These are phyloP conservation scores for Nothophoma quercina DNA, from an alignment of 2,329 filamentous ascomycete species.

Conservation along the genomic window DNA sequence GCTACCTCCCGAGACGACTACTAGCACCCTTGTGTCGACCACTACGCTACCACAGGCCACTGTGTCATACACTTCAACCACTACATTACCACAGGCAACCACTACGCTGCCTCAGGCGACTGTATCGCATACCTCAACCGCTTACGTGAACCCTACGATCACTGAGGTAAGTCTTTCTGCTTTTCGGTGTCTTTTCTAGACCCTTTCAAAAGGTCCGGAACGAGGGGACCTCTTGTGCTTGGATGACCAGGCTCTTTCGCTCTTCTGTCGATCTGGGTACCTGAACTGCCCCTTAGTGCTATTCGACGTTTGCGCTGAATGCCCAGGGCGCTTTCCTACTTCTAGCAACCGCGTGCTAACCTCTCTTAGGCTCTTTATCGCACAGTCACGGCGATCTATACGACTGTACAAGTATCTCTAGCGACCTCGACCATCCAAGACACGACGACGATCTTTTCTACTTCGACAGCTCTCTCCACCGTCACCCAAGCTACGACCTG, in stretches of 20 bases:
- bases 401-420: not conserved
- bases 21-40: not conserved
- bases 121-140: not conserved
- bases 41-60: not conserved
- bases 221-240: no score
- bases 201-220: no score
- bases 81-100: no score
- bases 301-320: no score
- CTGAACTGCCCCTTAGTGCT: no score
- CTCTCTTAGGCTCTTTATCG: not conserved
- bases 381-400: not conserved
- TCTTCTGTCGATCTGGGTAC: no score
- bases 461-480: not conserved
- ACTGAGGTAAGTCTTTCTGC: not conserved
- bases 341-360: not conserved
- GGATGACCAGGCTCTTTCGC: no score
- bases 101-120: not conserved
- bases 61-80: not conserved
- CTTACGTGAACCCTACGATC: not conserved
- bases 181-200: not conserved
- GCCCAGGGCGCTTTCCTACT: no score
- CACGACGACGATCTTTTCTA: not conserved
- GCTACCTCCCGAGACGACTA: not conserved
- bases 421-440: not conserved
- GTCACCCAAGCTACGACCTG: not conserved